phyloP scores from a whole-genome alignment of 179 eudicot genomes.

The Silene coronaria region DNA sequence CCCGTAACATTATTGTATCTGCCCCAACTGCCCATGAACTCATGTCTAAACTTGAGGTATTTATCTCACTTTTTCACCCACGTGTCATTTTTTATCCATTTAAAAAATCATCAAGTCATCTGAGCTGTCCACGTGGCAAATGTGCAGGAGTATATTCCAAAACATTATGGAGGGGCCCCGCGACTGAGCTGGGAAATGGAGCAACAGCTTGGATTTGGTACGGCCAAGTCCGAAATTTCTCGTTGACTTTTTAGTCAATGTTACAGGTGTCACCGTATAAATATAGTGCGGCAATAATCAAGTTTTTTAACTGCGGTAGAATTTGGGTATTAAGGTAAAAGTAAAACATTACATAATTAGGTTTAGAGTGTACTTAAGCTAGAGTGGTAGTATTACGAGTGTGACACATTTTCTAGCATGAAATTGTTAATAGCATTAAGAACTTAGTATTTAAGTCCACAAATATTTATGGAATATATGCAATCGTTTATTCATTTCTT shows the following conservation, averaged over 20 bases:
- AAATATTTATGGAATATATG: neutral
- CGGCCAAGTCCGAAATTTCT: constrained; percentile 26
- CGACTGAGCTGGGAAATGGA: constrained; percentile 77
- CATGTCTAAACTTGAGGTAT: constrained; percentile 67
- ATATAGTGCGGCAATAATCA: neutral
- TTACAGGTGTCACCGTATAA: constrained; percentile 6
- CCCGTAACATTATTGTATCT: constrained; percentile 71
- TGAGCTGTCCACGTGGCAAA: neutral
- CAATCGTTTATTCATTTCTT: constrained; percentile 3
- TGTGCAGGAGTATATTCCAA: constrained; percentile 61
- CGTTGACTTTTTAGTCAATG: constrained; percentile 9
- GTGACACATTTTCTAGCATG: neutral
- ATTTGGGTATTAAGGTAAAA: neutral
- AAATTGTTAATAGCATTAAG: constrained; percentile 7
- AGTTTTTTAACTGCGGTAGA: constrained; percentile 5
- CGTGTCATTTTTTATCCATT: neutral
- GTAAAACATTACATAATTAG: neutral
- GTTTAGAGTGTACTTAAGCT: neutral
- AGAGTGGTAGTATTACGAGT: neutral
- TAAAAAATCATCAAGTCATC: neutral
- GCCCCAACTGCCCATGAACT: constrained; percentile 76
- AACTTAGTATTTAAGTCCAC: neutral
- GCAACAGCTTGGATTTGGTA: constrained; percentile 37
- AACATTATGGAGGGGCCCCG: constrained; percentile 56
- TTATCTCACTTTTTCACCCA: constrained; percentile 1